Evolutionary conservation across 83 land plant genomes (phyloP), one percentile per base, ranked within the genome.

Genomic region (Larix sibirica): DNA sequence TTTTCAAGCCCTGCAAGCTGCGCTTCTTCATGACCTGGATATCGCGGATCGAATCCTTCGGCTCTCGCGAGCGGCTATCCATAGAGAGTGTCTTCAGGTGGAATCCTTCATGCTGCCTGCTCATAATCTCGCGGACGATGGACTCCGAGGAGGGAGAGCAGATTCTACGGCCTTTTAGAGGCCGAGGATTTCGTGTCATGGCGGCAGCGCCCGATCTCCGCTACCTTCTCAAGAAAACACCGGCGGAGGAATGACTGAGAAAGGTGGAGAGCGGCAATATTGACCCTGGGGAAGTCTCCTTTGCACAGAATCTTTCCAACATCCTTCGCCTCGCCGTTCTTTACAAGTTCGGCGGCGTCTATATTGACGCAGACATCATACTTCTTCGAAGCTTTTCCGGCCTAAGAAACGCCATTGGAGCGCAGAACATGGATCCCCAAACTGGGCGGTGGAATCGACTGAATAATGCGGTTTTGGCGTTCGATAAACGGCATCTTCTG

Each of bases 401-500:
- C 8, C 82, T 94, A 18, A 68, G 85, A 36, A 94, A 94, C 33
- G 67, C 69, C 3, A 89, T 96, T 16, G 98, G 98, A 7, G 93
- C 97, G 0, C 98, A 96, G 80, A 81, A 83, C 17, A 50, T 63
- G 3, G 91, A 94, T 81, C 38, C 67, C 2, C 75, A 7, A 5
- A 92, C 89, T 10, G 89, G 91, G 54, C 76, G 82, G 12, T 96
- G 99, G 99, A 90, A 74, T 61, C 77, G 97, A 47, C 79, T 96
- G 81, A 96, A 96, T 83, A 96, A 91, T 79, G 99, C 97, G 1
- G 97, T 94, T 79, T 67, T 96, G 89, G 75, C 90, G 9, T 96
- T 96, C 69, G 93, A 94, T 68, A 79, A 87, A 71, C 17, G 77
- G 31, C 94, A 91, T 67, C 94, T 94, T 0, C 64, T 91, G 56